Base-by-base conservation (phyloP, 805 yeast genomes). In the Maudiozyma barnettii region DNA sequence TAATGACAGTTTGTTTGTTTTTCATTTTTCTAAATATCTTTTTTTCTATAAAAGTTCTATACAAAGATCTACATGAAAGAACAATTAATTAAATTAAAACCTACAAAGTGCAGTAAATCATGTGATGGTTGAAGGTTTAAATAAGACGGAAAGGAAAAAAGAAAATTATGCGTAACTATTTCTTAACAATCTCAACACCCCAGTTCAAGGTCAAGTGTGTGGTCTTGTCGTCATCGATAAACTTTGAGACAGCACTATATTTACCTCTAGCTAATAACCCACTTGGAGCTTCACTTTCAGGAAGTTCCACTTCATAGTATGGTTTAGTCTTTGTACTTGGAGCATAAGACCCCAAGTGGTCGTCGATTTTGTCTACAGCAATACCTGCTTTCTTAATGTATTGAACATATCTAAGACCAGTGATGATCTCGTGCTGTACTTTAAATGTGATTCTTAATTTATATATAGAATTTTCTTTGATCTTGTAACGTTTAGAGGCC, bases 231-330 rank as follows among this genome's bases (percentile, higher is more conserved):
- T 89, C 96, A 59, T 90, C 96, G 41, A 85, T 73, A 59, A 89
- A 88, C 65, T 83, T 85, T 14, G 95, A 81, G 33, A 76, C 73
- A 6, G 95, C 95, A 40, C 81, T 76, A 69, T 87, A 90, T 43
- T 78, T 74, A 37, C 96, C 96, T 66, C 97, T 78, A 3, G 93
- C 95, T 53, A 90, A 66, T 64, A 90, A 65, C 1, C 97, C 97
- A 41, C 87, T 75, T 35, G 97, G 97, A 5, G 96, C 96, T 65
- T 88, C 95, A 50, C 84, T 89, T 59, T 77, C 79, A 3, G 79
- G 76, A 39, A 77, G 59, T 57, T 76, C 64, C 47, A 73, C 74
- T 67, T 79, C 86, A 61, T 85, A 89, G 61, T 65, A 82, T 8
- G 95, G 95, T 60, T 82, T 85, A 39, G 78, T 86, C 48, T 69